These are phyloP conservation scores for Quercus alba DNA, from an alignment of 306 rosid species.

Conservation along the genomic window DNA sequence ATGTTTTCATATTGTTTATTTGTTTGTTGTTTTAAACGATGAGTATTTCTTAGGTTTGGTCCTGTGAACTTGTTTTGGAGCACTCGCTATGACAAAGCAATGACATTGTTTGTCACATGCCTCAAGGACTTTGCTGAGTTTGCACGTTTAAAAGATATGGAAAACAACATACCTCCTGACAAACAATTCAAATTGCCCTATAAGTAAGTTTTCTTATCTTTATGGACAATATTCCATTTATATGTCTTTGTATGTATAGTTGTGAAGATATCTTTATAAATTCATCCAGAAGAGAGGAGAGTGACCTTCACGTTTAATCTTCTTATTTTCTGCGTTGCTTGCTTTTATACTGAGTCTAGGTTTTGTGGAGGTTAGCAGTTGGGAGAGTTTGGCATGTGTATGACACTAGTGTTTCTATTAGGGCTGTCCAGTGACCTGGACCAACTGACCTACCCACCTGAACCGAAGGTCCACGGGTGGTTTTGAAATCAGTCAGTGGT, in stretches of 20 bases:
- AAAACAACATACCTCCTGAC: conserved; percentile 89
- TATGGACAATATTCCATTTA: background rate
- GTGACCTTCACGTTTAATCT: background rate
- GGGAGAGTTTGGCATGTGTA: background rate
- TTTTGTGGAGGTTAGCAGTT: background rate
- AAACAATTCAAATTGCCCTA: conserved; percentile 89
- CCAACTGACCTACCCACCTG: accelerated
- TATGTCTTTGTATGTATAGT: background rate
- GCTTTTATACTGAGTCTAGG: background rate
- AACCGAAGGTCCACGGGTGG: too few species aligned
- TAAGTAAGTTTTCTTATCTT: conserved; percentile 58
- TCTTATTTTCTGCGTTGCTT: background rate
- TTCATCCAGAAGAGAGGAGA: background rate
- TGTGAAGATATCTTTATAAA: background rate
- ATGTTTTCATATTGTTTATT: background rate
- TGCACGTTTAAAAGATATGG: conserved; percentile 84
- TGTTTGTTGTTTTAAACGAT: conserved; percentile 20
- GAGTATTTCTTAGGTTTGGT: conserved; percentile 66
- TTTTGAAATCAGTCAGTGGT: too few species aligned
- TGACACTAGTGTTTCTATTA: background rate
- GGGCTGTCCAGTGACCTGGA: too few species aligned
- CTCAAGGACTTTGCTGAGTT: conserved; percentile 93
- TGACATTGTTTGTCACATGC: conserved; percentile 82
- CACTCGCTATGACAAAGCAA: conserved; percentile 95
- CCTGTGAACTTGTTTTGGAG: conserved; percentile 99